Percentiles rank a stretch among this genome's conserved stretches.
Evolutionary conservation across 140 eudicot species (phyloP).

Genomic region (Bidens hawaiensis): DNA sequence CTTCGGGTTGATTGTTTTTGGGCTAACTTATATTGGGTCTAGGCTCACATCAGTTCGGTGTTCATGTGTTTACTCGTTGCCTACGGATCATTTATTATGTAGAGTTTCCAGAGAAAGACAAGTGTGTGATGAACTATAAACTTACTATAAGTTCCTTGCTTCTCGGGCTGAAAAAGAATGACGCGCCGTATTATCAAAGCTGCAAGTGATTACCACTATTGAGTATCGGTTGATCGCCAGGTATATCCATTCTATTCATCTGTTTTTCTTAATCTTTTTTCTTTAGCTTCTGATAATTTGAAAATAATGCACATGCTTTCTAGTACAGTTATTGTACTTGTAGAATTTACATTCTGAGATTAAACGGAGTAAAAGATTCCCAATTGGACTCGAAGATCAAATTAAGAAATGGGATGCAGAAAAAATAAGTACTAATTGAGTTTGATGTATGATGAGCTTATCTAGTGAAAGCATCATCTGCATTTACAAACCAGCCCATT

Average conservation of each 20-base stretch:
- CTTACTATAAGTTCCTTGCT: conserved; percentile 78
- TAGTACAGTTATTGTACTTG: conserved; percentile 43
- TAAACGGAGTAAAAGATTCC: conserved; percentile 90
- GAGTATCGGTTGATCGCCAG: conserved; percentile 99
- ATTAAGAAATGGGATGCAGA: conserved; percentile 99
- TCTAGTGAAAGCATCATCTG: too few species aligned
- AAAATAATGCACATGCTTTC: neutral
- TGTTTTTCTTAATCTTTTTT: neutral
- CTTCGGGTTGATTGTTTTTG: too few species aligned
- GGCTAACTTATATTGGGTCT: too few species aligned
- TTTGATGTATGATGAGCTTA: too few species aligned
- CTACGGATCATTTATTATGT: too few species aligned
- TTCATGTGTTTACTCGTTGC: too few species aligned
- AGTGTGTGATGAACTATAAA: too few species aligned
- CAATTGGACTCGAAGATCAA: conserved; percentile 95
- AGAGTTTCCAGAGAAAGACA: too few species aligned
- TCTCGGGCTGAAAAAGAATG: conserved; percentile 98
- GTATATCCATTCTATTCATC: conserved; percentile 28
- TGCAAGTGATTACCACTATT: conserved; percentile 99
- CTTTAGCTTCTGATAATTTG: neutral
- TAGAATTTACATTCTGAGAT: conserved; percentile 97
- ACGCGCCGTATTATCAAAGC: conserved; percentile 88
- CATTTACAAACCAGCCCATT: too few species aligned
- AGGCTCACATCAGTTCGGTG: too few species aligned
- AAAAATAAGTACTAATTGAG: too few species aligned